Percentiles rank a stretch among this genome's conserved stretches.
Conservation (phyloP, 2,329 filamentous ascomycete species). For the Exophiala viscosa region DNA sequence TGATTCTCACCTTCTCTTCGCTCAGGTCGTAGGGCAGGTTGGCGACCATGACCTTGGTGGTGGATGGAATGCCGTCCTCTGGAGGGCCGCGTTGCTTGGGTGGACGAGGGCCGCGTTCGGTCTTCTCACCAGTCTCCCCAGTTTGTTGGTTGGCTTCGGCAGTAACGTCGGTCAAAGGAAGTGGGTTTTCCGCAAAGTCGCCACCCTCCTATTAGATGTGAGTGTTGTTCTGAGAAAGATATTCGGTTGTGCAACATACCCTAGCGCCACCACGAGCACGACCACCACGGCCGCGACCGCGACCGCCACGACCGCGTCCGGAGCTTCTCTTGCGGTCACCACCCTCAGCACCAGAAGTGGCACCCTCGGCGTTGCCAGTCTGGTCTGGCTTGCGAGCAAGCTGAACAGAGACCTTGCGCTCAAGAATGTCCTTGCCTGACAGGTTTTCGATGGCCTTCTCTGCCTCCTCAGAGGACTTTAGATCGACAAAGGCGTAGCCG, state of each 20-base stretch:
- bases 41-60: constrained; percentile 99
- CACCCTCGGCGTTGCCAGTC: constrained; percentile 69
- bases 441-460: constrained; percentile 93
- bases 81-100: constrained; percentile 88
- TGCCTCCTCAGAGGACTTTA: constrained; percentile 89
- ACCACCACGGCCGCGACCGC: constrained; percentile 61
- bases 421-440: constrained; percentile 94
- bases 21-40: constrained; percentile 98
- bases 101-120: constrained; percentile 51
- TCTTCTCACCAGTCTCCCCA: constrained; percentile 32
- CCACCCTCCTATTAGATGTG: constrained; percentile 34
- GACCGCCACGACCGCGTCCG: constrained; percentile 58
- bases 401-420: constrained; percentile 98
- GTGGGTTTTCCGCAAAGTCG: constrained; percentile 47
- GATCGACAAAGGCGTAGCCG: constrained; percentile 97
- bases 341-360: constrained; percentile 66
- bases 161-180: constrained; percentile 61
- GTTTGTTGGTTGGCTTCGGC: constrained; percentile 39
- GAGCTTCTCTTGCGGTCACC: constrained; percentile 54
- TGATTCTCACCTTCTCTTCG: constrained; percentile 78
- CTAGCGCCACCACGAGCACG: constrained; percentile 56
- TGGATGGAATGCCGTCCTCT: constrained; percentile 94
- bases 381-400: constrained; percentile 95
- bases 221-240: background rate
- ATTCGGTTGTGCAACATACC: constrained; percentile 13